Evolutionary conservation across 169 alveolate genomes (phyloP).

Genomic region (Cryptosporidium xiaoi): DNA sequence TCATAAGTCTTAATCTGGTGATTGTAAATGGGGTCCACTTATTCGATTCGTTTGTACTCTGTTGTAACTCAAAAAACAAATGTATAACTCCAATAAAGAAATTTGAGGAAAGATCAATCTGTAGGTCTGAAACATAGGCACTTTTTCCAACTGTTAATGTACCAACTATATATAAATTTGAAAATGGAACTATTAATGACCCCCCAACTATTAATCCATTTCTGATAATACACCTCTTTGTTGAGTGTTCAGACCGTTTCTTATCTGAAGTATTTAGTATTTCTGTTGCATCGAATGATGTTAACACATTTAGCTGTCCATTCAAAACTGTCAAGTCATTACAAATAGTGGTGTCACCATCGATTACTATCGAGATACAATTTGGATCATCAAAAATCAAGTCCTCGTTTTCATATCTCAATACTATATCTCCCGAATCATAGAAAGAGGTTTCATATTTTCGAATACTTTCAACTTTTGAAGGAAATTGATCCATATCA

Average conservation of each 20-base stretch:
- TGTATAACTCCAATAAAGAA: constrained; percentile 29
- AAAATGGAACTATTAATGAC: constrained; percentile 66
- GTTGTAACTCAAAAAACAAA: constrained; percentile 36
- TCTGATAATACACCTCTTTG: constrained; percentile 53
- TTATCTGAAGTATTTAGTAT: constrained; percentile 13
- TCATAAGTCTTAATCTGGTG: constrained; percentile 31
- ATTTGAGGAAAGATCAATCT: constrained; percentile 51
- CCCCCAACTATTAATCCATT: constrained; percentile 64
- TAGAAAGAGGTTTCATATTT: constrained; percentile 30
- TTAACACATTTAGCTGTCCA: constrained; percentile 52
- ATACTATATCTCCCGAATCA: constrained; percentile 48
- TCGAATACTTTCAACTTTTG: constrained; percentile 9
- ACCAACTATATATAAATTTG: constrained; percentile 50
- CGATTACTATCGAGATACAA: constrained; percentile 40
- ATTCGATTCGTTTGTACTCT: background rate
- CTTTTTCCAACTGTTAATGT: constrained; percentile 58
- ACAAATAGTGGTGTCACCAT: constrained; percentile 63
- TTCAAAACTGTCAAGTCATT: constrained; percentile 55
- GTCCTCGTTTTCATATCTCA: constrained; percentile 58
- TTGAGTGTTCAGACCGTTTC: constrained; percentile 29
- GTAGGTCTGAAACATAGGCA: constrained; percentile 40
- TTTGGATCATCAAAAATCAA: constrained; percentile 58
- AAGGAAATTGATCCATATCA: constrained; percentile 12
- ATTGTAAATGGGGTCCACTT: constrained; percentile 34
- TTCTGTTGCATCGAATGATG: constrained; percentile 68